Evolutionary conservation across 2,329 filamentous ascomycete species (phyloP).

Genomic region (Colletotrichum tanaceti): DNA sequence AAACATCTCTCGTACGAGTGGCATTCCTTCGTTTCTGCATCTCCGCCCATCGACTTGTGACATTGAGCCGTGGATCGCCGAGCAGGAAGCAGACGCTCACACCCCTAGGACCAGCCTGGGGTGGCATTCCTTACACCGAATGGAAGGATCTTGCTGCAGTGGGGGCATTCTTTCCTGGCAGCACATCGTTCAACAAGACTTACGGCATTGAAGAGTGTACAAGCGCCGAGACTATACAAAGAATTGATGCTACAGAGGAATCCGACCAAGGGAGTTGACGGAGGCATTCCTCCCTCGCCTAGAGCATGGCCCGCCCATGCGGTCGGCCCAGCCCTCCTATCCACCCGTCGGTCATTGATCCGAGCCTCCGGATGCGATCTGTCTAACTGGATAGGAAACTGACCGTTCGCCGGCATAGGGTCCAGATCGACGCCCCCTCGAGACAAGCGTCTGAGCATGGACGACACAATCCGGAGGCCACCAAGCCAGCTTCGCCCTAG

Average conservation of each 20-base stretch:
- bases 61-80: conserved; percentile 2
- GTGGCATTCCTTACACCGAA: conserved; percentile 2
- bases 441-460: conserved; percentile 29
- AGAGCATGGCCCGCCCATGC: too few relatives aligned
- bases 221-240: neutral
- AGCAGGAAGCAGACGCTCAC: neutral
- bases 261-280: neutral
- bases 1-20: conserved; percentile 7
- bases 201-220: too few relatives aligned
- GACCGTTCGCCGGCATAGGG: conserved; percentile 12
- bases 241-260: neutral
- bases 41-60: neutral
- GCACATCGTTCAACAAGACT: neutral
- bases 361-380: conserved; percentile 16
- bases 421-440: conserved; percentile 22
- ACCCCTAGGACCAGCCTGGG: neutral
- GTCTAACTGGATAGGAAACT: neutral
- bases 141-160: neutral
- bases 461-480: neutral
- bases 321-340: neutral
- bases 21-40: neutral
- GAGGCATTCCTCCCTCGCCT: too few relatives aligned
- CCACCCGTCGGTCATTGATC: neutral
- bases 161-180: neutral
- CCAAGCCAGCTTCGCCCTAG: neutral